Base-by-base conservation (phyloP, 352 stramenopile genomes). In the Globisporangium okanoganense region DNA sequence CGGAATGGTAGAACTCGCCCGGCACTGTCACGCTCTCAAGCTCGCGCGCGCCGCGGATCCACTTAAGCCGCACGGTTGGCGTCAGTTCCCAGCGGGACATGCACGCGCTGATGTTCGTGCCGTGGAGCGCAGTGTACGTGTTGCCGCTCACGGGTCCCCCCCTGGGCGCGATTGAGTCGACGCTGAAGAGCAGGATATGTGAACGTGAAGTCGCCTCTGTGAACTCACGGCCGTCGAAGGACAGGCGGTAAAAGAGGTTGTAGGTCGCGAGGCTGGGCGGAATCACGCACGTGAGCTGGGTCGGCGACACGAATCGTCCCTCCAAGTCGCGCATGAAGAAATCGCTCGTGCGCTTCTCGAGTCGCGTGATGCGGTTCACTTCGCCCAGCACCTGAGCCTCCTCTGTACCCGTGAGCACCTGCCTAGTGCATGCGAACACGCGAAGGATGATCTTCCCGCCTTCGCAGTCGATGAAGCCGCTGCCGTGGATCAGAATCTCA, bases 81-180 rank as follows among this genome's bases (percentile, higher is more conserved):
- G 49, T 50, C 9, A 84, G 27, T 2, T 65, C 14, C 22, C 43
- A 45, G 18, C 53, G 14, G 29, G 65, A 45, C 29, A 90, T 63
- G 44, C 82, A 90, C 6, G 73, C 61, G 7, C 72, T 65, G n/a
- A 92, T 77, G 27, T 89, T 90, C 1, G 79, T 80, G 3, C 82
- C 78, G 22, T 85, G 66, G 0, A 90, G 61, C 1, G 76, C 70
- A 1, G 78, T 73, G 62, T 92, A 92, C 36, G 82, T 92, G 62
- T 88, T 90, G 0, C 82, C 82, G 35, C 73, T 88, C 13, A 87
- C 72, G 5, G 82, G 82, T 4, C 82, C 82, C 13, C 79, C 82
- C 24, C 78, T 76, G 0, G 82, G 82, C 1, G 78, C 62, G 8
- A 92, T 65, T 1, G 65, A 41, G 36, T 76, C 71, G 9, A 82